These are phyloP conservation scores for Lactarius indigo DNA, from an alignment of 768 basidiomycete species.

Conservation along the genomic window DNA sequence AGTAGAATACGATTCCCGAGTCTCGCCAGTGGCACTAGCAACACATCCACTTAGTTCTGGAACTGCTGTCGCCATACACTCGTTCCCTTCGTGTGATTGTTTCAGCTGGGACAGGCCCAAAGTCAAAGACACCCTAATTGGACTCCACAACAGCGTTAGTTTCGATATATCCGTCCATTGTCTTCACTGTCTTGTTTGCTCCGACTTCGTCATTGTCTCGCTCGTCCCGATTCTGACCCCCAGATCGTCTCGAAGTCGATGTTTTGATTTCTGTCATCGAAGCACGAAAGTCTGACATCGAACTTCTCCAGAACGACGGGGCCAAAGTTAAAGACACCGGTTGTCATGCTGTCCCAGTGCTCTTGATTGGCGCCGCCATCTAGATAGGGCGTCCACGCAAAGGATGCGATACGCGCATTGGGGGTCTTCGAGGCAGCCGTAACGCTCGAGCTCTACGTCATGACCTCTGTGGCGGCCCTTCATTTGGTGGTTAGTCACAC, in stretches of 20 bases:
- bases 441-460: slow-evolving; percentile 91
- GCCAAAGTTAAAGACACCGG: slow-evolving; percentile 93
- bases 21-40: too few relatives aligned
- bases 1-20: too few relatives aligned
- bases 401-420: slow-evolving; percentile 91
- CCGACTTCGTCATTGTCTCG: too few relatives aligned
- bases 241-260: slow-evolving; percentile 93
- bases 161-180: too few relatives aligned
- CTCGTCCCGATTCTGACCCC: too few relatives aligned
- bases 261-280: slow-evolving; percentile 94
- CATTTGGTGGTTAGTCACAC: slow-evolving; percentile 17
- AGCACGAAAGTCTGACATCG: slow-evolving; percentile 91
- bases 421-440: slow-evolving; percentile 91
- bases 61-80: too few relatives aligned
- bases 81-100: too few relatives aligned
- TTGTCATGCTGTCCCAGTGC: slow-evolving; percentile 67
- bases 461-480: slow-evolving; percentile 84
- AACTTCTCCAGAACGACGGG: slow-evolving; percentile 99
- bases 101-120: too few relatives aligned
- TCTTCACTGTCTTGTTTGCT: too few relatives aligned
- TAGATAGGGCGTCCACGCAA: slow-evolving; percentile 69
- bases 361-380: slow-evolving; percentile 10
- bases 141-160: too few relatives aligned
- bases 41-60: too few relatives aligned
- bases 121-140: too few relatives aligned